phyloP scores from a whole-genome alignment of 1,139 yeast species.

The Diutina mesorugosa region DNA sequence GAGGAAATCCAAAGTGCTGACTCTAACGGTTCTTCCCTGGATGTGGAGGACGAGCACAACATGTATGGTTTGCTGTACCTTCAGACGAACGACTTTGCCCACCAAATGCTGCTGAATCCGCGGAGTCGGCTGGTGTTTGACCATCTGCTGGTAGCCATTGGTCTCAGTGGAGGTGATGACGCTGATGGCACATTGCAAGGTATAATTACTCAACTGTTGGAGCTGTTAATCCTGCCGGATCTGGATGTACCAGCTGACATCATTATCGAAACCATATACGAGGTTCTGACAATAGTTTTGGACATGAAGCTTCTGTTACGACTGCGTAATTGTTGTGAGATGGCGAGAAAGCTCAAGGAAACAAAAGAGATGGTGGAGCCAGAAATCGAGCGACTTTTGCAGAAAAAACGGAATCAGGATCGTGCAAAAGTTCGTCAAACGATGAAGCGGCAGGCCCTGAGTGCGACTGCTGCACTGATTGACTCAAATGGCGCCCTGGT shows the following conservation, averaged over 20 bases:
- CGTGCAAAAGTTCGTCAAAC: slow-evolving; percentile 4
- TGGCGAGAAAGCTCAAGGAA: slow-evolving; percentile 30
- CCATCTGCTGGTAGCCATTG: slow-evolving; percentile 9
- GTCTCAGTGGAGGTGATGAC: slow-evolving; percentile 4
- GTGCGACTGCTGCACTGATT: background rate
- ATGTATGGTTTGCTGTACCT: slow-evolving; percentile 14
- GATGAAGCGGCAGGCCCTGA: slow-evolving; percentile 3
- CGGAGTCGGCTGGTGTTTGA: slow-evolving; percentile 28
- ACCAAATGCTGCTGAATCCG: slow-evolving; percentile 11
- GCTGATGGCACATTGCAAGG: background rate
- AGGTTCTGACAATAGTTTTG: slow-evolving; percentile 44
- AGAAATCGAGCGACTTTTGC: background rate
- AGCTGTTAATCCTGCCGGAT: slow-evolving; percentile 38
- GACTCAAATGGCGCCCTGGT: background rate
- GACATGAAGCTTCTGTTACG: slow-evolving; percentile 55
- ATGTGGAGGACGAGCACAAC: slow-evolving; percentile 2
- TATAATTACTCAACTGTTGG: slow-evolving; percentile 24
- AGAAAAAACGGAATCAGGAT: slow-evolving; percentile 8
- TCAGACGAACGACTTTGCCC: slow-evolving; percentile 11
- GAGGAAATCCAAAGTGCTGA: background rate
- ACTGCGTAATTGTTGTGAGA: slow-evolving; percentile 46
- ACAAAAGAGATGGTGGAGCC: slow-evolving; percentile 11
- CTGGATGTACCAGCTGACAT: slow-evolving; percentile 41
- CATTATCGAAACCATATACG: slow-evolving; percentile 45
- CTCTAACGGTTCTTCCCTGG: slow-evolving; percentile 1